Evolutionary conservation across 2,329 filamentous ascomycete species (phyloP), one percentile per base, ranked within the genome.

Genomic region (Ophiostoma ulmi): DNA sequence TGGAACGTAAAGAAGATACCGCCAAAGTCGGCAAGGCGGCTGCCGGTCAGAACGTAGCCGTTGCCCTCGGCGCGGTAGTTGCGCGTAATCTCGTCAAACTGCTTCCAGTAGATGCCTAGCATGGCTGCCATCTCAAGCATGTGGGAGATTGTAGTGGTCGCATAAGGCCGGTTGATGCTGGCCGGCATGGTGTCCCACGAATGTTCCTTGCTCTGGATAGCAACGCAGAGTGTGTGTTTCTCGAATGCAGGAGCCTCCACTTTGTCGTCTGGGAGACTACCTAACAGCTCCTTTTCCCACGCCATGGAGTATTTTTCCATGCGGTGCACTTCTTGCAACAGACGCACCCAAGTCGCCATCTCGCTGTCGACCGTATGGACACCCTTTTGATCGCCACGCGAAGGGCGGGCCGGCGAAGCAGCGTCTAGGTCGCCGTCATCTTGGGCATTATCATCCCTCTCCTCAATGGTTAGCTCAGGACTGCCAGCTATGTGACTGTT

Each of bases 311-410:
- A 78, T 0, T 74, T 70, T 74, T 87, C 85, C 80, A 86, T 84
- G 20, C 76, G 75, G 70, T 87, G 85, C 0, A 86, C 75, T 13
- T 82, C 80, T 3, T 80, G 81, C n/a, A 87, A 78, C 13, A 87
- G 76, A 7, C 80, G 79, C 4, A 84, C 79, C 85, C 85, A 87
- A 0, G 85, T 85, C 3, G 83, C 83, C n/a, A 81, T 77, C 75
- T 87, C 85, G 70, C 86, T 86, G 73, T 87, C 84, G 6, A 85
- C 83, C 1, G 85, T 87, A 72, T 85, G 84, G 0, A 87, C 79
- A 68, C 78, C 75, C 72, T 80, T 70, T 67, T 65, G 22, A 20
- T 36, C 38, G 22, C 13, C 64, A 63, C 22, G 22, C 38, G 6
- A 7, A 14, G 70, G 17, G 8, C 41, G 66, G 10, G 58, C 26